Evolutionary conservation across 129 eudicot genomes (phyloP).

Genomic region (Tagetes patula): DNA sequence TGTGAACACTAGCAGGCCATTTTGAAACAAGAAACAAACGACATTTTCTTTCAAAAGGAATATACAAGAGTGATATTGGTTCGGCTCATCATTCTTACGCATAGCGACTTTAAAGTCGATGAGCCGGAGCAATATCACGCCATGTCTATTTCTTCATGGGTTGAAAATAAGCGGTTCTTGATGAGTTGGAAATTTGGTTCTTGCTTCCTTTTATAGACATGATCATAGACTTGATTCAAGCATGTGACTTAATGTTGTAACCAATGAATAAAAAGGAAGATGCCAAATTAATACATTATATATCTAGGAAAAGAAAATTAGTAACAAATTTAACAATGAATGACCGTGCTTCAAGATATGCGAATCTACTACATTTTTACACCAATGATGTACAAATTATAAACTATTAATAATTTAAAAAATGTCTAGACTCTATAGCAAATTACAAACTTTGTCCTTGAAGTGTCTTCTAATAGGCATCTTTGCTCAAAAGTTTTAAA

Average conservation of each 20-base stretch:
- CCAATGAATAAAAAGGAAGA: neutral
- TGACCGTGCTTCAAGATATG: slow-evolving; percentile 12
- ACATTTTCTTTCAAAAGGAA: neutral
- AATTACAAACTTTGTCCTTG: too few species aligned
- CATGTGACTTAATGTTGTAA: neutral
- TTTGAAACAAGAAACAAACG: too few species aligned
- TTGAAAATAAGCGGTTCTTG: neutral
- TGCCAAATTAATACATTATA: neutral
- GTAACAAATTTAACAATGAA: slow-evolving; percentile 12
- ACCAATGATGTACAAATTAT: neutral
- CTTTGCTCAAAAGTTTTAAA: too few species aligned
- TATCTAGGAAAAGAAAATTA: neutral
- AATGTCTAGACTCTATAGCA: too few species aligned
- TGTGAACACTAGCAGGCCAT: too few species aligned
- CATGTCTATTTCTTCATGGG: slow-evolving; percentile 20
- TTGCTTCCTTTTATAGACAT: slow-evolving; percentile 20
- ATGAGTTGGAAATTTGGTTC: neutral
- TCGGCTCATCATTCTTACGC: slow-evolving; percentile 7
- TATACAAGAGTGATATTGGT: slow-evolving; percentile 30
- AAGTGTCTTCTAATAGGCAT: too few species aligned
- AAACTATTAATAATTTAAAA: too few species aligned
- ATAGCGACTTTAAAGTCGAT: neutral
- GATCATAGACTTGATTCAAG: neutral
- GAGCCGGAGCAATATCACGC: slow-evolving; percentile 23
- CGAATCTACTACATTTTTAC: neutral